phyloP scores from a whole-genome alignment of 345 rosid genomes.

The Heritiera littoralis region DNA sequence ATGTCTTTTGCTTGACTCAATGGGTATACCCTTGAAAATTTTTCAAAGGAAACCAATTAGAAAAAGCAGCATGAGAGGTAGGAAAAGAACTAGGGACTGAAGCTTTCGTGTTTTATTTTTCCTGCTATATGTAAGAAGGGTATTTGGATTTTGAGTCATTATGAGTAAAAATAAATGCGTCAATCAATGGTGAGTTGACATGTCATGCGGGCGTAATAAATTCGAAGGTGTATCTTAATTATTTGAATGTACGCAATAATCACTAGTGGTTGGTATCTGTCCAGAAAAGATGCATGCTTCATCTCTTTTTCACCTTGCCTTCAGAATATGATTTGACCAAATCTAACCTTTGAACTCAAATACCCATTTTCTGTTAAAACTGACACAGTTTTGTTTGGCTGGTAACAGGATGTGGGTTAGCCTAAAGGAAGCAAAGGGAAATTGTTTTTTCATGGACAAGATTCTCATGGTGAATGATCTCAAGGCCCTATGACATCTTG shows the following conservation, averaged over 20 bases:
- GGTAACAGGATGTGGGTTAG: constrained; percentile 40
- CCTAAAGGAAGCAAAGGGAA: neutral
- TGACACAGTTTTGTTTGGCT: constrained; percentile 3
- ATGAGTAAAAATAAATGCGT: neutral
- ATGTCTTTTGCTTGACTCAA: neutral
- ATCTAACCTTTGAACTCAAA: neutral
- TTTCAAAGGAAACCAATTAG: neutral
- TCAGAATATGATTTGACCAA: neutral
- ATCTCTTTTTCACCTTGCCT: neutral
- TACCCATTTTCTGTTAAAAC: neutral
- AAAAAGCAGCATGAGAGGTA: neutral
- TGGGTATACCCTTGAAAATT: neutral
- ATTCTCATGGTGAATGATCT: constrained; percentile 20
- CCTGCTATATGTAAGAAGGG: neutral
- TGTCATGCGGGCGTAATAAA: neutral
- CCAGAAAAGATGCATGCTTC: neutral
- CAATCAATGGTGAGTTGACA: neutral
- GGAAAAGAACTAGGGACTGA: neutral
- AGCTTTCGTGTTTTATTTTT: neutral
- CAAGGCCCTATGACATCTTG: constrained; percentile 3
- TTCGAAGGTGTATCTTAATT: neutral
- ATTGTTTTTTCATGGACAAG: constrained; percentile 5
- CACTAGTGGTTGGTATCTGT: neutral
- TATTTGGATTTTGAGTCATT: neutral
- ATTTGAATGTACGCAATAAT: neutral